Conservation (phyloP, 1,284 basidiomycete genomes). For the Abortiporus biennis region DNA sequence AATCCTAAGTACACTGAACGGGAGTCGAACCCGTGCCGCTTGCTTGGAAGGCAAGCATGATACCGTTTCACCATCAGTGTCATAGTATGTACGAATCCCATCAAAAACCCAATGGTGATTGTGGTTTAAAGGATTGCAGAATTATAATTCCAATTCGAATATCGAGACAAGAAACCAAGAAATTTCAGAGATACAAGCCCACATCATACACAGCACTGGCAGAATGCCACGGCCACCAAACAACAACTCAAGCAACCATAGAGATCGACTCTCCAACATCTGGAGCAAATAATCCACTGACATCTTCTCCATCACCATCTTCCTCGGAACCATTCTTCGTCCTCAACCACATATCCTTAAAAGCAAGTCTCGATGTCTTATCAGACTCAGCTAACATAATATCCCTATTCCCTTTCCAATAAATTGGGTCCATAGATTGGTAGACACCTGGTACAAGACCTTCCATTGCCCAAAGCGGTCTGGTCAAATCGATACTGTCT, state of each 20-base stretch:
- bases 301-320: not conserved
- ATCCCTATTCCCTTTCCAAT: slow-evolving; percentile 42
- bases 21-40: slow-evolving; percentile 25
- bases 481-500: slow-evolving; percentile 32
- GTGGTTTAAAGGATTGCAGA: no score
- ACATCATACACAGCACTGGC: no score
- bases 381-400: slow-evolving; percentile 57
- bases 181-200: no score
- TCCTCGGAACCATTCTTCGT: not conserved
- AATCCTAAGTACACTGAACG: no score
- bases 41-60: slow-evolving; percentile 83
- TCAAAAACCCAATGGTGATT: no score
- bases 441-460: slow-evolving; percentile 56
- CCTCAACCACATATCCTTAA: not conserved
- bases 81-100: no score
- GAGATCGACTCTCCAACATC: not conserved
- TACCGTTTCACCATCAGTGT: no score
- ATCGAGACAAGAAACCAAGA: no score
- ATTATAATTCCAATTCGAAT: no score
- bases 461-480: slow-evolving; percentile 59
- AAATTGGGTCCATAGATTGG: slow-evolving; percentile 58
- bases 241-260: not conserved
- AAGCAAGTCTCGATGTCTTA: slow-evolving; percentile 28
- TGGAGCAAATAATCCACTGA: not conserved
- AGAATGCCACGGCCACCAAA: no score